phyloP scores from a whole-genome alignment of 2,329 filamentous ascomycete species.

The Aquanectria penicillioides region DNA sequence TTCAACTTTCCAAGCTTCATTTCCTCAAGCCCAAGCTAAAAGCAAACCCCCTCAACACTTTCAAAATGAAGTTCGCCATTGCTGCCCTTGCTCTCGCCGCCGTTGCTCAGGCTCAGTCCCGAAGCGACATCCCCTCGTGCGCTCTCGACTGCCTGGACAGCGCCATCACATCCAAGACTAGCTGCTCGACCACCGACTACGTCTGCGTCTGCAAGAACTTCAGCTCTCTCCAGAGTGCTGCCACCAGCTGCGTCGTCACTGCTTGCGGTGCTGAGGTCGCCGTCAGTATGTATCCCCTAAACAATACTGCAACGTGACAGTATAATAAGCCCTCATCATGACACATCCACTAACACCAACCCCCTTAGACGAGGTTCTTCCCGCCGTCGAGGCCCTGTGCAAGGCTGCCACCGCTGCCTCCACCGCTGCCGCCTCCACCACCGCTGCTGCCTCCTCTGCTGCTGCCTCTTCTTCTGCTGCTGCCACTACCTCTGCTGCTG shows the following conservation, averaged over 20 bases:
- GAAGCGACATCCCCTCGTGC: constrained; percentile 50
- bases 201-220: constrained; percentile 50
- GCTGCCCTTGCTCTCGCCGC: constrained; percentile 47
- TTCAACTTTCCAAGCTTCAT: not conserved
- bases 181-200: constrained; percentile 47
- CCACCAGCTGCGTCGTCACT: constrained; percentile 49
- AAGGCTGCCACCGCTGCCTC: constrained; percentile 19
- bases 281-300: constrained; percentile 48
- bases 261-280: constrained; percentile 50
- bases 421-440: constrained; percentile 7
- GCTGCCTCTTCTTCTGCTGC: constrained; percentile 18
- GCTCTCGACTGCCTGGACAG: constrained; percentile 49
- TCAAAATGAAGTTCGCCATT: constrained; percentile 53
- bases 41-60: constrained; percentile 23
- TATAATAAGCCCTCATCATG: not conserved
- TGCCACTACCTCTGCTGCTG: constrained; percentile 23
- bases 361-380: constrained; percentile 50
- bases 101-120: constrained; percentile 47
- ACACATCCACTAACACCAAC: constrained; percentile 28
- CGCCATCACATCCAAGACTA: constrained; percentile 44
- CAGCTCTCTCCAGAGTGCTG: constrained; percentile 42
- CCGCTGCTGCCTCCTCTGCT: constrained; percentile 16
- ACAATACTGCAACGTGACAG: no score
- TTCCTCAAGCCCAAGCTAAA: constrained; percentile 1
- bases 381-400: constrained; percentile 50